Evolutionary conservation across 23 red algal genomes (phyloP).

Genomic region (Gracilaria domingensis): DNA sequence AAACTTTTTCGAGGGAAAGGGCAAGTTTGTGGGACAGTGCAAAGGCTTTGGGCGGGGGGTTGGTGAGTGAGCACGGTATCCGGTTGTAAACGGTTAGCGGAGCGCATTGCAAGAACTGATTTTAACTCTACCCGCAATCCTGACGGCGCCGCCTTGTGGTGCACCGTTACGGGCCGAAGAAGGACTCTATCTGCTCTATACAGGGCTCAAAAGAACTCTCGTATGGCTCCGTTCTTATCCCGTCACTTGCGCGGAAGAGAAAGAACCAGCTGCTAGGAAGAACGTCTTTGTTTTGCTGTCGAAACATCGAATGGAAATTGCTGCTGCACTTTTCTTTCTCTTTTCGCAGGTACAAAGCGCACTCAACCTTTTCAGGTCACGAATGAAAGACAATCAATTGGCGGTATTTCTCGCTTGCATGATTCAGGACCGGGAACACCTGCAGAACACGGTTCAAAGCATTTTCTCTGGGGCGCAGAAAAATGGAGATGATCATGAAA

Average conservation of each 20-base stretch:
- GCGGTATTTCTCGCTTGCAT: conserved; percentile 70
- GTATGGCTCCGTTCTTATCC: conserved; percentile 66
- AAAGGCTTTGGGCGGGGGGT: conserved; percentile 61
- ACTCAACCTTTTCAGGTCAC: conserved; percentile 34
- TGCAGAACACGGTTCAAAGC: conserved; percentile 36
- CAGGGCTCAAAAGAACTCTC: conserved; percentile 43
- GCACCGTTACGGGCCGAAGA: conserved; percentile 38
- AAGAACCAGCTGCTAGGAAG: conserved; percentile 74
- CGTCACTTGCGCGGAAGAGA: conserved; percentile 58
- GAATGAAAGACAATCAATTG: conserved; percentile 79
- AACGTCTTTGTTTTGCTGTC: conserved; percentile 87
- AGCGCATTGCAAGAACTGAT: conserved; percentile 63
- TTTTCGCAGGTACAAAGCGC: conserved; percentile 62
- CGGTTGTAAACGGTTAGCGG: conserved; percentile 48
- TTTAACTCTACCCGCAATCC: conserved; percentile 53
- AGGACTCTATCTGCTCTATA: conserved; percentile 70
- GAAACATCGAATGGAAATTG: conserved; percentile 78
- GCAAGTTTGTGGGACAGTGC: conserved; percentile 50
- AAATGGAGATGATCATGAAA: conserved; percentile 48
- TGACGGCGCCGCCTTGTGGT: conserved; percentile 82
- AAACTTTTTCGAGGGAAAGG: not conserved
- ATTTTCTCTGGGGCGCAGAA: conserved; percentile 5
- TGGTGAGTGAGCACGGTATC: conserved; percentile 68
- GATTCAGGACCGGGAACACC: conserved; percentile 16
- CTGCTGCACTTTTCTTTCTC: conserved; percentile 82